These are phyloP conservation scores for Limnanthes douglasii DNA, from an alignment of 345 rosid species.

Conservation along the genomic window DNA sequence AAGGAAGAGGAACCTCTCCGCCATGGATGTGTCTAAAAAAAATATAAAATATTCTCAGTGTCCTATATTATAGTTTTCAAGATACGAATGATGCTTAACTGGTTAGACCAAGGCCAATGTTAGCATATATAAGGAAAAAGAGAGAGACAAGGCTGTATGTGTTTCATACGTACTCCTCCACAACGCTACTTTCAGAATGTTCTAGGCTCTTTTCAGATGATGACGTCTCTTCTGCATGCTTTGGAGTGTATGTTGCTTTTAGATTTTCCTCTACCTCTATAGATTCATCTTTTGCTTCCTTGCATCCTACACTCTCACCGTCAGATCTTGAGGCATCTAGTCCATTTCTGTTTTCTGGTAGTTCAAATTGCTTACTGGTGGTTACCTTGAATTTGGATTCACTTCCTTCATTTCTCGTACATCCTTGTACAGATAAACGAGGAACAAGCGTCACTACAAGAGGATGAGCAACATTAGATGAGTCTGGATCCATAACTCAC, in stretches of 20 bases:
- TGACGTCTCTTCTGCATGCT: constrained; percentile 22
- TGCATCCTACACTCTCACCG: constrained; percentile 7
- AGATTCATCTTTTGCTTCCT: constrained; percentile 12
- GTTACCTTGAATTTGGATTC: constrained; percentile 11
- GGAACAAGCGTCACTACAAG: constrained; percentile 14
- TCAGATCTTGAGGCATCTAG: constrained; percentile 11
- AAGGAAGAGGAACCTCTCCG: constrained; percentile 14
- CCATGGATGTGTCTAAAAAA: constrained; percentile 14
- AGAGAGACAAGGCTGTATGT: constrained; percentile 3
- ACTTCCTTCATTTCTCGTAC: constrained; percentile 13
- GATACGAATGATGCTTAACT: constrained; percentile 1
- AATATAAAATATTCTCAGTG: constrained; percentile 4
- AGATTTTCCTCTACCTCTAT: background rate
- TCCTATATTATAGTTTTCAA: constrained; percentile 5
- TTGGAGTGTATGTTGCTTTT: constrained; percentile 5
- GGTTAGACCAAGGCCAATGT: no score
- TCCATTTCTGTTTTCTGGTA: constrained; percentile 13
- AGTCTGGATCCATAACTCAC: constrained; percentile 9
- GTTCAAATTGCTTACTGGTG: constrained; percentile 10
- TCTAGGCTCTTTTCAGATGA: constrained; percentile 27
- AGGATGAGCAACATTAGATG: constrained; percentile 17
- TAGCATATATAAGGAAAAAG: no score
- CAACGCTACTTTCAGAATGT: constrained; percentile 16
- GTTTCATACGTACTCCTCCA: constrained; percentile 22
- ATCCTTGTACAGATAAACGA: constrained; percentile 20